A percentile compares a stretch with the other conserved stretches of the same genome.
phyloP scores from a whole-genome alignment of 371 early-diverging fungal species.

The Dinochytrium kinnereticum region DNA sequence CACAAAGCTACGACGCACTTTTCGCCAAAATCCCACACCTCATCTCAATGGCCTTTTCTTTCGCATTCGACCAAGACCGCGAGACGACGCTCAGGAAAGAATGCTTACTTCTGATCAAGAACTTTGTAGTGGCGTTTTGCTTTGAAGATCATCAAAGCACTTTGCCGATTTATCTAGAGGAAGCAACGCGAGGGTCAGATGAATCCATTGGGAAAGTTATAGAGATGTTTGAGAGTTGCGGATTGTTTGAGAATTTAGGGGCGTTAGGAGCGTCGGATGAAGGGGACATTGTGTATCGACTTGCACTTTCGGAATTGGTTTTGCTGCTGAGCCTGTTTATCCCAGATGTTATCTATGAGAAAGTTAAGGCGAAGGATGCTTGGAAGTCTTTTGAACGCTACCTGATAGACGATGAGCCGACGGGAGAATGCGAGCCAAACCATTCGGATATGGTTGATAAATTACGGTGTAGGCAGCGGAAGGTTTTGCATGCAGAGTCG shows the following conservation, averaged over 20 bases:
- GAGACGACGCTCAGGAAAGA: slow-evolving; percentile 33
- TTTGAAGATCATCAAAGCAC: slow-evolving; percentile 28
- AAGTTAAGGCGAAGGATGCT: background rate
- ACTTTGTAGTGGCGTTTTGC: slow-evolving; percentile 42
- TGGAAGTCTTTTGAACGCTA: slow-evolving; percentile 24
- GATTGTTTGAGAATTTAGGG: slow-evolving; percentile 42
- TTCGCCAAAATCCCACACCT: slow-evolving; percentile 42
- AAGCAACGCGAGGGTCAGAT: background rate
- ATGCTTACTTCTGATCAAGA: slow-evolving; percentile 39
- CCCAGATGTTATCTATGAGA: slow-evolving; percentile 18
- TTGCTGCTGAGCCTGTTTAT: slow-evolving; percentile 30
- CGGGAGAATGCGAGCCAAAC: too few species aligned
- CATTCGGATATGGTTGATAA: too few species aligned
- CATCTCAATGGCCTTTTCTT: slow-evolving; percentile 44
- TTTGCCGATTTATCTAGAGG: background rate
- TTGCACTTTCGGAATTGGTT: slow-evolving; percentile 34
- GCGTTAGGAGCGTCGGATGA: slow-evolving; percentile 11
- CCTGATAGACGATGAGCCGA: background rate
- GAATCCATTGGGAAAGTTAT: slow-evolving; percentile 25
- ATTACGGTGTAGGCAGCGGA: background rate
- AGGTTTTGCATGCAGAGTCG: background rate
- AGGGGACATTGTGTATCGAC: slow-evolving; percentile 8
- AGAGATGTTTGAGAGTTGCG: slow-evolving; percentile 40
- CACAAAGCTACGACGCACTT: slow-evolving; percentile 34
- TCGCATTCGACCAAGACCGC: slow-evolving; percentile 30